phyloP scores from a whole-genome alignment of 257 asterid species.

The Solanum arcanum region DNA sequence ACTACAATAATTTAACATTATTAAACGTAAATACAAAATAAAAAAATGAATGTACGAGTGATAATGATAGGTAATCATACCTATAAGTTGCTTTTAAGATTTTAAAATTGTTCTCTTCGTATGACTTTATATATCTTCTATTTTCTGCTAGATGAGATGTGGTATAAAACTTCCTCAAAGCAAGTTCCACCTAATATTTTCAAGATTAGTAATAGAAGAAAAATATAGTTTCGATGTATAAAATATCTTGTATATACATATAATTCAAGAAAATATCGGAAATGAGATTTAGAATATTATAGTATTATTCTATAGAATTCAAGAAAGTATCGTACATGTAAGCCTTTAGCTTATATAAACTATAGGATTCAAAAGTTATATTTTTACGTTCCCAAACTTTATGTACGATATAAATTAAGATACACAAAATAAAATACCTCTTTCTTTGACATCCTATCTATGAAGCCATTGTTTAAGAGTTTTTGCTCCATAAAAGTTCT shows the following conservation, averaged over 20 bases:
- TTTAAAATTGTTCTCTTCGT: conserved; percentile 4
- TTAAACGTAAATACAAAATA: too few relatives aligned
- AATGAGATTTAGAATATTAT: too few relatives aligned
- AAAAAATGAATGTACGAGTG: too few relatives aligned
- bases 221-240: too few relatives aligned
- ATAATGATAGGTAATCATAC: too few relatives aligned
- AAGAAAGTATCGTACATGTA: not conserved
- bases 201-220: not conserved
- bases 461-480: conserved; percentile 4
- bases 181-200: conserved; percentile 15
- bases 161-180: conserved; percentile 18
- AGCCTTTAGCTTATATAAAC: not conserved
- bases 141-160: conserved; percentile 8
- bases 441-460: conserved; percentile 9
- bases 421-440: conserved; percentile 13
- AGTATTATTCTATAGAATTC: too few relatives aligned
- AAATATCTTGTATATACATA: too few relatives aligned
- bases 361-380: not conserved
- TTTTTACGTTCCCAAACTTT: too few relatives aligned
- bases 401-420: not conserved
- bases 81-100: not conserved
- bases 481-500: conserved; percentile 17
- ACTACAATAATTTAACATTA: too few relatives aligned
- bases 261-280: too few relatives aligned
- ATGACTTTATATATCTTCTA: conserved; percentile 15